Percentiles rank a stretch among this genome's conserved stretches.
Evolutionary conservation across 202 grass and related monocot genomes (phyloP).

Genomic region (Dendrocalamus latiflorus): DNA sequence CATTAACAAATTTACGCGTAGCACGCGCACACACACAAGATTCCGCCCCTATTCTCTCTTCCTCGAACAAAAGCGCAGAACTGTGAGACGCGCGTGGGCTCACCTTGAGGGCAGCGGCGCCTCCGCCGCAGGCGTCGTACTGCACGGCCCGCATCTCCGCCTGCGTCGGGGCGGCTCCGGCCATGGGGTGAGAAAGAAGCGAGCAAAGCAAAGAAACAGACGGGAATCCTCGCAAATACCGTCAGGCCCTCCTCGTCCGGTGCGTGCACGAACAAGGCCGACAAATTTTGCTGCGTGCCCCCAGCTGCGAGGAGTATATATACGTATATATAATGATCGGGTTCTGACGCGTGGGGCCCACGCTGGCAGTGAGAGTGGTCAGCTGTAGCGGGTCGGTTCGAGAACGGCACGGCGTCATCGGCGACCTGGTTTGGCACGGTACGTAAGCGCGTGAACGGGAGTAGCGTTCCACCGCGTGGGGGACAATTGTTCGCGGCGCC

Average conservation of each 20-base stretch:
- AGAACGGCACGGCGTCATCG: not conserved
- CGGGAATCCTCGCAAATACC: not conserved
- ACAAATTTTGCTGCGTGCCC: not conserved
- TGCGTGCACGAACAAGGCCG: not conserved
- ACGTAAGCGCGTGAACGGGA: not conserved
- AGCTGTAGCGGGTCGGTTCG: not conserved
- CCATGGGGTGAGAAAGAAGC: not conserved
- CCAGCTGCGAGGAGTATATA: not conserved
- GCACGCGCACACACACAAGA: not conserved
- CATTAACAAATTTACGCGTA: not conserved
- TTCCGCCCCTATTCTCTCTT: not conserved
- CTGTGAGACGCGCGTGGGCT: not conserved
- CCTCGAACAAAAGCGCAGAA: not conserved
- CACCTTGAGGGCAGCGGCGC: conserved; percentile 20
- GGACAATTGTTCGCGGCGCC: no score
- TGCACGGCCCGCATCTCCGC: conserved; percentile 29
- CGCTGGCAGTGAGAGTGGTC: not conserved
- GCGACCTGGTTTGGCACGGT: not conserved
- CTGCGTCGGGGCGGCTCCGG: not conserved
- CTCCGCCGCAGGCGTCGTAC: conserved; percentile 26
- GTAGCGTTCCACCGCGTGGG: not conserved
- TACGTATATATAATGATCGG: not conserved
- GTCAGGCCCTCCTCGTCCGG: not conserved
- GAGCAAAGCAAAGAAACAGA: not conserved
- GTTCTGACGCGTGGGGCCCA: not conserved